A percentile compares a stretch with the other conserved stretches of the same genome.
phyloP scores from a whole-genome alignment of 495 filamentous ascomycete genomes.

The Neurospora sp. region DNA sequence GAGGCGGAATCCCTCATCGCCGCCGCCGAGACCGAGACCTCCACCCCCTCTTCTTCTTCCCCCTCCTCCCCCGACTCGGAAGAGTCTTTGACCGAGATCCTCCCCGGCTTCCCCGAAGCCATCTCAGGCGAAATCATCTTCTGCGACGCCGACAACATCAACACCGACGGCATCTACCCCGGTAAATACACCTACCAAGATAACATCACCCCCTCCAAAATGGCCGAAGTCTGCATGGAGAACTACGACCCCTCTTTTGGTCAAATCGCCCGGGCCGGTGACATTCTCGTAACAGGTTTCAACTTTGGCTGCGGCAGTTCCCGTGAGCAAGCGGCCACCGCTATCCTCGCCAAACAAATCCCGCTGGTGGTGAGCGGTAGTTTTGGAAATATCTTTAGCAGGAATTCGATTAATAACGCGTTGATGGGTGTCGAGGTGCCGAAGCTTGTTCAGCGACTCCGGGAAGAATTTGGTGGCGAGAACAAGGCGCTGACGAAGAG shows the following conservation, averaged over 20 bases:
- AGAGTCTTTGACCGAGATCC: constrained; percentile 45
- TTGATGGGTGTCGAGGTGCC: constrained; percentile 79
- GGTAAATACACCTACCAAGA: constrained; percentile 80
- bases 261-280: constrained; percentile 46
- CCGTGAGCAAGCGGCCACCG: constrained; percentile 82
- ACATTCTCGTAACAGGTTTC: constrained; percentile 78
- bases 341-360: constrained; percentile 77
- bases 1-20: constrained; percentile 56
- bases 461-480: constrained; percentile 45
- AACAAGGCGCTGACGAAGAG: constrained; percentile 61
- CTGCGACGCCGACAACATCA: constrained; percentile 63
- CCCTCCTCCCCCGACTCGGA: constrained; percentile 12
- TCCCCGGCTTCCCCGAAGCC: constrained; percentile 60
- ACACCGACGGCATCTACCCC: constrained; percentile 80
- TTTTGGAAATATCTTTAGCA: constrained; percentile 80
- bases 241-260: constrained; percentile 78
- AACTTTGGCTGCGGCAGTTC: constrained; percentile 84
- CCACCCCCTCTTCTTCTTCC: constrained; percentile 3
- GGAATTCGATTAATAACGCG: constrained; percentile 91
- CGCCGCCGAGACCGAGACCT: constrained; percentile 21
- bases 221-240: constrained; percentile 84
- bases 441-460: constrained; percentile 54
- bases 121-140: constrained; percentile 60
- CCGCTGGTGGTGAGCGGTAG: constrained; percentile 75
- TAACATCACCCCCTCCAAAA: constrained; percentile 59